Evolutionary conservation across 1,284 basidiomycete species (phyloP), one percentile per base, ranked within the genome.

Genomic region (Kwoniella shivajii): DNA sequence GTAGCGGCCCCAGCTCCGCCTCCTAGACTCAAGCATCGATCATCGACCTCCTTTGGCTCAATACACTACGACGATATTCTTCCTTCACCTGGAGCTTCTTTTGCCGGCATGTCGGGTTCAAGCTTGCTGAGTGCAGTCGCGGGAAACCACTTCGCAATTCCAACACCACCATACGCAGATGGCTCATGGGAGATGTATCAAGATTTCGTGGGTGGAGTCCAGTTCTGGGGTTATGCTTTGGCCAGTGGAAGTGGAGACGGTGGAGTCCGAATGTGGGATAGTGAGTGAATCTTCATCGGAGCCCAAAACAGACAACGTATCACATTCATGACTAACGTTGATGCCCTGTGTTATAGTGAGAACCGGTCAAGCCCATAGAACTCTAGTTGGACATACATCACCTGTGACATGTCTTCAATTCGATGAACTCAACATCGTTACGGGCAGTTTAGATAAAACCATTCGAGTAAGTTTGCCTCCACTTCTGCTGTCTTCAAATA

Each of bases 231-330:
- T 2, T 97, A 97, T 73, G 96, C 93, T 0, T 84, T 99, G 27
- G 92, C 96, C 2, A 96, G 92, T 67, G 96, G 94, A 1, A 94
- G 90, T 68, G 94, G 92, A 1, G 96, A 99, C 77, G 94, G 95
- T 36, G 94, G 89, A 0, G 92, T 99, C 29, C 82, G 96, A 59
- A 96, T 99, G 92, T 99, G 96, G 96, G 96, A 99, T 74, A 96
- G 91, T 93, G 72, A 83, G 90, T 82, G 26, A 14, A 11, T 18
- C n/a, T 29, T 31, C 30, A n/a, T 14, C 22, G 11, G 44, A 46
- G n/a, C 26, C 2, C 48, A 18, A 71, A 29, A 1, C 20, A 16
- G 36, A 49, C 26, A 11, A 43, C 11, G 18, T 6, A 13, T 4
- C 16, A 27, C 16, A 24, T 6, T 13, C 11, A 24, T 43, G 22